Percentiles rank a stretch among this genome's conserved stretches.
Conservation (phyloP, 495 filamentous ascomycete species). For the Tuber magnatum region DNA sequence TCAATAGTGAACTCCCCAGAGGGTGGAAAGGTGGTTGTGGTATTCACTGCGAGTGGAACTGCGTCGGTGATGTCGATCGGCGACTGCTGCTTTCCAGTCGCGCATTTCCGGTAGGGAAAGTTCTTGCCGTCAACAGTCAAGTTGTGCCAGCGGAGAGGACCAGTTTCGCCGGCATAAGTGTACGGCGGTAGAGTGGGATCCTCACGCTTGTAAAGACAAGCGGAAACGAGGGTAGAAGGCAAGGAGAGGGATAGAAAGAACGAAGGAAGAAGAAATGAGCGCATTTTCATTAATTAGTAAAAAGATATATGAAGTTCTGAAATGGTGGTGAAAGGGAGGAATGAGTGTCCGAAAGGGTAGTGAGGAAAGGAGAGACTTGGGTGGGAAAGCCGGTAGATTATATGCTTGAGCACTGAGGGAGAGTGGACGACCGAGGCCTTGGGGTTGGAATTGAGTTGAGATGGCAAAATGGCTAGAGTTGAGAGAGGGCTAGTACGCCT, state of each 20-base stretch:
- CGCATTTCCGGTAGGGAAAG: constrained; percentile 42
- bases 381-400: neutral
- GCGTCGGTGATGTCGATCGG: constrained; percentile 53
- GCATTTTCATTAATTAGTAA: constrained; percentile 11
- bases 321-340: neutral
- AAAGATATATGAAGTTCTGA: constrained; percentile 3
- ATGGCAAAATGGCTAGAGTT: neutral
- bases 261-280: constrained; percentile 10
- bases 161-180: constrained; percentile 50
- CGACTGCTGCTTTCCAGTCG: constrained; percentile 53
- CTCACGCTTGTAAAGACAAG: constrained; percentile 36
- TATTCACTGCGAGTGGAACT: constrained; percentile 37
- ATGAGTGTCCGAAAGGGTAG: neutral
- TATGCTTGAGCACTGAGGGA: neutral
- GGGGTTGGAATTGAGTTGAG: neutral
- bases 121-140: constrained; percentile 45
- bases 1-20: constrained; percentile 11
- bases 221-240: constrained; percentile 16
- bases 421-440: neutral
- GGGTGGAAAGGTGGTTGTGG: constrained; percentile 12
- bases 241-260: constrained; percentile 25
- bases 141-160: constrained; percentile 55
- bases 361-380: neutral
- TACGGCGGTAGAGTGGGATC: constrained; percentile 42
- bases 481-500: neutral